Base-by-base conservation (phyloP, 1,139 yeast species). In the Spathaspora sp. region DNA sequence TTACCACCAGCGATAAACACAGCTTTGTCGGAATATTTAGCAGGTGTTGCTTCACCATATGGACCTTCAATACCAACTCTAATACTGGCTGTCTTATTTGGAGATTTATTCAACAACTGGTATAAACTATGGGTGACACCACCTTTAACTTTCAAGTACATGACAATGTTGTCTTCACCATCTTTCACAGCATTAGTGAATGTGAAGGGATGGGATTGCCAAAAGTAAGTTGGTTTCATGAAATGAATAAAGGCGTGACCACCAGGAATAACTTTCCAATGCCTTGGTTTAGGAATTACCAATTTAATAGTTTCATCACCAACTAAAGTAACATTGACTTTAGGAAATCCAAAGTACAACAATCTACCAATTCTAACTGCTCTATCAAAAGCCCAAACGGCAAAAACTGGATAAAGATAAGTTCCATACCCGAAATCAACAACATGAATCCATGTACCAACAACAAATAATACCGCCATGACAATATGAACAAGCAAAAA, bases 211-310 rank as follows among this genome's bases (percentile, higher is more conserved):
- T 72, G 78, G 1, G 76, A 70, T 53, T 72, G 78, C 72, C 72
- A 72, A 53, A 72, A 72, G 45, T 58, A 63, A 13, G 59, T 47
- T 4, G 67, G 66, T 43, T 60, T 59, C 25, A 76, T 47, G 56
- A 80, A 78, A 52, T 76, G 71, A 27, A 80, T 62, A 49, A 72
- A 80, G 0, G 80, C 82, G 56, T 78, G 80, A 1, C 80, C 77
- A 36, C 82, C 83, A 10, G 80, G 78, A 38, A 63, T 56, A 1
- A 74, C 56, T 15, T 61, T 57, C 79, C 80, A 76, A 50, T 64
- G 57, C 2, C 52, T 56, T 10, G 80, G 77, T 41, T 63, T 71
- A 2, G 77, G 74, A 2, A 76, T 64, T 4, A 59, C 55, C 2
- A 78, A 67, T 53, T 68, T 68, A 18, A 77, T 61, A 4, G 77